Evolutionary conservation across 768 basidiomycete species (phyloP).

Genomic region (Strobilomyces confusus): DNA sequence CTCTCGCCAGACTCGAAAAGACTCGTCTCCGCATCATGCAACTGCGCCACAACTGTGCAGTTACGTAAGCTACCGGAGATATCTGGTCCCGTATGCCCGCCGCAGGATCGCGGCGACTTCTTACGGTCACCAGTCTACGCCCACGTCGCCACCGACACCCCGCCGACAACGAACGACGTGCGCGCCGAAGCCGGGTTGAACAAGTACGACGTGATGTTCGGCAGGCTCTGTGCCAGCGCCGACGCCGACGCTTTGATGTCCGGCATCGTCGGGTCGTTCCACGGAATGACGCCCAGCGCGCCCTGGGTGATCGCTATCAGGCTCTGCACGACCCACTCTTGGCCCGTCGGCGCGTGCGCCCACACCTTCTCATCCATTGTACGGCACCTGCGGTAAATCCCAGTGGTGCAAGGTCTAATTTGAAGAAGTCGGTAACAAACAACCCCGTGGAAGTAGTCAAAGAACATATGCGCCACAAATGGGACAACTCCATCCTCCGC

Average conservation of each 20-base stretch:
- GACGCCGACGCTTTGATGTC: slow-evolving; percentile 49
- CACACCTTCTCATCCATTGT: too few relatives aligned
- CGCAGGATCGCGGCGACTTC: too few relatives aligned
- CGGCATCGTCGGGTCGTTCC: slow-evolving; percentile 50
- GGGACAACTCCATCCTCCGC: slow-evolving; percentile 59
- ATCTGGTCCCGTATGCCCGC: too few relatives aligned
- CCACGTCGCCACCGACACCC: slow-evolving; percentile 54
- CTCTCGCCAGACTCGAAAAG: too few relatives aligned
- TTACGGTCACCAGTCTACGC: too few relatives aligned
- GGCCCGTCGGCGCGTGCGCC: slow-evolving; percentile 56
- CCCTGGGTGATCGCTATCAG: slow-evolving; percentile 71
- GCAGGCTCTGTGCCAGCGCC: slow-evolving; percentile 35
- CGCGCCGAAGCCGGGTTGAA: slow-evolving; percentile 38
- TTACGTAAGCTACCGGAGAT: too few relatives aligned
- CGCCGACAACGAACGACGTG: slow-evolving; percentile 36
- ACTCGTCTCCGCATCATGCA: too few relatives aligned
- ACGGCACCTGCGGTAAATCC: too few relatives aligned
- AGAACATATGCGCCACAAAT: slow-evolving; percentile 57
- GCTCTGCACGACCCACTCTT: slow-evolving; percentile 64
- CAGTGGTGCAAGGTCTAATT: too few relatives aligned
- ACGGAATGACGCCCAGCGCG: slow-evolving; percentile 46
- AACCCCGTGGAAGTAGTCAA: neutral
- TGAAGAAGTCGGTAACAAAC: neutral
- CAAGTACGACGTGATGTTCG: slow-evolving; percentile 36
- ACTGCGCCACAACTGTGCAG: too few relatives aligned